Conservation (phyloP, 2,329 filamentous ascomycete genomes). For the Colletotrichum sublineola region DNA sequence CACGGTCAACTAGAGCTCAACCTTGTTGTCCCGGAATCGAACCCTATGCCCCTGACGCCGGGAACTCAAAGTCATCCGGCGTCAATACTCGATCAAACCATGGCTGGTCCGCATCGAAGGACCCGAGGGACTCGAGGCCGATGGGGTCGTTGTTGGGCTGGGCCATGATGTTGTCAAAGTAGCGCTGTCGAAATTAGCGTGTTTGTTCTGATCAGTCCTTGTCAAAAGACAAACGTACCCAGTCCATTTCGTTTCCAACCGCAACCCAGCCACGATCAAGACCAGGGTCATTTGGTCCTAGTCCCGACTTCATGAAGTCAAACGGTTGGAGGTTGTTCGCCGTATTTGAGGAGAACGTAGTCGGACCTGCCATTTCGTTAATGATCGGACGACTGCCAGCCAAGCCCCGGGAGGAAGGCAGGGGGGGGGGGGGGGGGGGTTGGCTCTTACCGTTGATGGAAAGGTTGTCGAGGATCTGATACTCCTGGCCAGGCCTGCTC, state of each 20-base stretch:
- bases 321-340: conserved; percentile 31
- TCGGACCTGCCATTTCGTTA: conserved; percentile 18
- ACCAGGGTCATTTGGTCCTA: conserved; percentile 44
- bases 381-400: not conserved
- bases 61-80: conserved; percentile 30
- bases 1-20: conserved; percentile 15
- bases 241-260: conserved; percentile 53
- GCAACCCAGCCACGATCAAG: conserved; percentile 56
- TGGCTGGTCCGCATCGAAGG: conserved; percentile 18
- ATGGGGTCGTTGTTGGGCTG: conserved; percentile 34
- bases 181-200: conserved; percentile 30
- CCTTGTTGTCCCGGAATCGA: conserved; percentile 19
- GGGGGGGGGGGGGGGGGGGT: not conserved
- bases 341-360: not conserved
- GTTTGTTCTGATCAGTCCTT: not conserved
- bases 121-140: conserved; percentile 23
- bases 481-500: conserved; percentile 42
- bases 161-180: conserved; percentile 41
- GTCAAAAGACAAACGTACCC: conserved; percentile 48
- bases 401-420: not conserved
- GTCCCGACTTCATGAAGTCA: conserved; percentile 37
- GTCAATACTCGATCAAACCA: conserved; percentile 33
- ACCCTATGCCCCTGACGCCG: conserved; percentile 26
- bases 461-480: conserved; percentile 45
- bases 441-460: conserved; percentile 21